A percentile compares a stretch with the other conserved stretches of the same genome.
These are phyloP conservation scores for Diaporthe humulicola DNA, from an alignment of 2,329 filamentous ascomycete species.

Conservation along the genomic window DNA sequence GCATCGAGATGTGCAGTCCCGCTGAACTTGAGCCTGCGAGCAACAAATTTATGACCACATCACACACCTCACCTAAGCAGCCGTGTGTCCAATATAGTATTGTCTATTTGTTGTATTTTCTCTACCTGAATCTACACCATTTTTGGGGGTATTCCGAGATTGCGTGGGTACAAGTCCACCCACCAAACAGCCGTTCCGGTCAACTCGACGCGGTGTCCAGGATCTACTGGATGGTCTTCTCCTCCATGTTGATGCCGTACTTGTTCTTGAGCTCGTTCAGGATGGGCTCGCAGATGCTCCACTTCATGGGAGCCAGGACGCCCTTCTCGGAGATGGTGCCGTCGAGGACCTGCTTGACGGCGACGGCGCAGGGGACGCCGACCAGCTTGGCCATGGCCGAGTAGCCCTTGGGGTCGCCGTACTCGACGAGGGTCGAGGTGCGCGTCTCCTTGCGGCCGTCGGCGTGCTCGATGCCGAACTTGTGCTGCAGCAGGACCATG, in stretches of 20 bases:
- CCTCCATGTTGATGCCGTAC: constrained; percentile 79
- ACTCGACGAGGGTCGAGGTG: constrained; percentile 85
- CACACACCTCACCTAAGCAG: not conserved
- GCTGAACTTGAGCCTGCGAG: not conserved
- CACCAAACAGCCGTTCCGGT: not conserved
- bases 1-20: not conserved
- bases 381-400: constrained; percentile 88
- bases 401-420: constrained; percentile 83
- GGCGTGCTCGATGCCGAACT: constrained; percentile 86
- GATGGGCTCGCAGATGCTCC: constrained; percentile 78
- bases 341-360: constrained; percentile 83
- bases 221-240: constrained; percentile 69
- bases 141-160: constrained; percentile 23
- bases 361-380: constrained; percentile 75
- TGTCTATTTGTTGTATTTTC: constrained; percentile 7
- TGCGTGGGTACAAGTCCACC: no score
- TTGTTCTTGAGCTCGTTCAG: constrained; percentile 84
- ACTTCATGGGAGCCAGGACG: constrained; percentile 82
- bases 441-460: constrained; percentile 83
- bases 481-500: constrained; percentile 84
- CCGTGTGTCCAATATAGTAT: not conserved
- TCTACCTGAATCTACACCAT: constrained; percentile 26
- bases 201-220: not conserved
- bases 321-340: constrained; percentile 80
- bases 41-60: not conserved